Evolutionary conservation across 129 eudicot genomes (phyloP), one percentile per base, ranked within the genome.

Genomic region (Pseudognaphalium luteoalbum): DNA sequence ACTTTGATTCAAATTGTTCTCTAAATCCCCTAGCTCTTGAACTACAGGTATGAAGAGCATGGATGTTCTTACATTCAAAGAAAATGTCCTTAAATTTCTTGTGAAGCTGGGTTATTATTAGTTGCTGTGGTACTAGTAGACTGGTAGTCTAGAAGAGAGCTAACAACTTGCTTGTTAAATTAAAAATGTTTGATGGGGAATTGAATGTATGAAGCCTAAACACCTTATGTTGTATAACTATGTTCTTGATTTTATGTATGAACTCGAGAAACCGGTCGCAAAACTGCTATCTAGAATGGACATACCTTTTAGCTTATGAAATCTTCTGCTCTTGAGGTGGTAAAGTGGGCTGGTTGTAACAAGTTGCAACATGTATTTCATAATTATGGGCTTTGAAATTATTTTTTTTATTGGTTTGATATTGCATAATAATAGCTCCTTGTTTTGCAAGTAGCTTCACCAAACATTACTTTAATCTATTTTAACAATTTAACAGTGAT

Each of bases 11-110:
- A 39, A 39, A 19, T 73, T 37, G 14, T 16, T 65, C 14, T 76
- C 7, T 76, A 9, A 68, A 56, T 2, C 4, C 20, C 57, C 6
- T 14, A 9, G 68, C 19, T 37, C 1, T 67, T 77, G 42, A 21
- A 21, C 16, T 33, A 68, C 90, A 93, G 98, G 88, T 93, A 74
- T 21, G 98, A 93, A 84, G 98, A 93, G 86, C 97, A 93, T 73
- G 98, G 98, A 32, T 84, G 96, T 65, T 78, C 96, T 19, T 93
- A 93, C 75, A 81, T 93, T 81, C 98, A 93, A 75, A 92, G 98
- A 68, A 93, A 93, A 78, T 93, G 98, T 82, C 97, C 98, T 80
- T 92, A 71, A 85, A 15, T 42, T 10, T 34, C 3, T 35, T 54
- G 3, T 66, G 17, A 16, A 70, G 42, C 52, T 15, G 61, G 58